Evolutionary conservation across 148 eudicot species (phyloP).

Genomic region (Vaccinium darrowii): DNA sequence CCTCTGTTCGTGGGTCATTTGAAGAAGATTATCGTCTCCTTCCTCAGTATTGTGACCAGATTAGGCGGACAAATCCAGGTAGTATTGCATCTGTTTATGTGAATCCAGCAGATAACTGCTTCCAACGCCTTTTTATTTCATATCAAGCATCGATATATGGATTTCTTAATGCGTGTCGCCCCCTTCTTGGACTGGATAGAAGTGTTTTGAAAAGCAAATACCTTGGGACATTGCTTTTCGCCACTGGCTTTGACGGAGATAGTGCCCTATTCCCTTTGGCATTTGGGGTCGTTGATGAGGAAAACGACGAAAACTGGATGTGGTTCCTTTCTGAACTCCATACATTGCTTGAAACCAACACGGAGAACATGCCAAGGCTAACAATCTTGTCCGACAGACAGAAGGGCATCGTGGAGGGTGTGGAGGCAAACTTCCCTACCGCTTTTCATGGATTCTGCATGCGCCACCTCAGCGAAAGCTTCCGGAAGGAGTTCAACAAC

Average conservation of each 20-base stretch:
- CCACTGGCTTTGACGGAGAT: slow-evolving; percentile 71
- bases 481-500: slow-evolving; percentile 66
- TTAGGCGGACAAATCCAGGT: slow-evolving; percentile 62
- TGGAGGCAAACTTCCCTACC: slow-evolving; percentile 62
- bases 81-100: slow-evolving; percentile 67
- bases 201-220: slow-evolving; percentile 61
- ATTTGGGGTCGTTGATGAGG: slow-evolving; percentile 77
- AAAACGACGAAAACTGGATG: slow-evolving; percentile 77
- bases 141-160: slow-evolving; percentile 69
- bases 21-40: slow-evolving; percentile 78
- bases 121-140: slow-evolving; percentile 63
- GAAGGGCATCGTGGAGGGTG: slow-evolving; percentile 56
- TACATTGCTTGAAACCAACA: slow-evolving; percentile 55
- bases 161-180: slow-evolving; percentile 66
- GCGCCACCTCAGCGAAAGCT: slow-evolving; percentile 61
- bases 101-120: slow-evolving; percentile 50
- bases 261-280: slow-evolving; percentile 68
- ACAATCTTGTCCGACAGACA: slow-evolving; percentile 67
- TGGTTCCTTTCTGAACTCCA: slow-evolving; percentile 81
- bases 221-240: slow-evolving; percentile 62
- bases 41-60: slow-evolving; percentile 63
- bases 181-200: slow-evolving; percentile 70
- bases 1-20: slow-evolving; percentile 70
- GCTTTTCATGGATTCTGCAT: slow-evolving; percentile 76
- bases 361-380: slow-evolving; percentile 72